Percentiles rank a stretch among this genome's conserved stretches.
Evolutionary conservation across 106 monocot genomes (phyloP).

Genomic region (Iris macrosiphon): DNA sequence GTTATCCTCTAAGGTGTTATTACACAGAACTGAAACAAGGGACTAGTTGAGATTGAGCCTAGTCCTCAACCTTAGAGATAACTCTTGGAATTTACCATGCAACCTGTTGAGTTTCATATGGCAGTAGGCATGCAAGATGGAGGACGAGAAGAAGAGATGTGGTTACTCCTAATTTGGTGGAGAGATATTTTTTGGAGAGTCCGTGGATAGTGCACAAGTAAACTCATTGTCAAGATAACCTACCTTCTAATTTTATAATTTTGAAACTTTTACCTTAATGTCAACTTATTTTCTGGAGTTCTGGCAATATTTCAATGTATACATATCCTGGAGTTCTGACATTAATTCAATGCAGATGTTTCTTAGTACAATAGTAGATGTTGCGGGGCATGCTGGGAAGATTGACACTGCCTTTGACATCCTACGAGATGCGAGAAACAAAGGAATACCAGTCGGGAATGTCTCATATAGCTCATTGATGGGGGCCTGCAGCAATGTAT

Average conservation of each 20-base stretch:
- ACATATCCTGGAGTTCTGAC: conserved; percentile 63
- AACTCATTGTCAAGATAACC: too few species aligned
- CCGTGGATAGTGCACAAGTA: too few species aligned
- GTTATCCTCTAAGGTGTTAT: too few species aligned
- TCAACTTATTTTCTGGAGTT: neutral
- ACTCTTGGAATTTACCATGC: too few species aligned
- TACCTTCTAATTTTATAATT: neutral
- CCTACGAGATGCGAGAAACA: conserved; percentile 53
- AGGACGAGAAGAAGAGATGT: too few species aligned
- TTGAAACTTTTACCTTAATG: neutral
- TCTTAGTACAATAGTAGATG: conserved; percentile 88
- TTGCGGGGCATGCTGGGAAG: conserved; percentile 83
- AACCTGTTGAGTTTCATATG: too few species aligned
- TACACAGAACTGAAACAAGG: too few species aligned
- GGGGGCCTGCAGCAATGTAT: conserved; percentile 97
- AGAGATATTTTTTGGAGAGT: too few species aligned
- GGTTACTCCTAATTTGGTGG: too few species aligned
- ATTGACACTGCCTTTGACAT: conserved; percentile 81
- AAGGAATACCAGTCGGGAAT: conserved; percentile 58
- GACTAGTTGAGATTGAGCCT: too few species aligned
- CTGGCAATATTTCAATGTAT: conserved; percentile 21
- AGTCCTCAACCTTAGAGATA: too few species aligned
- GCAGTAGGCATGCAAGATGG: too few species aligned
- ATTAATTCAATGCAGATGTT: conserved; percentile 62
- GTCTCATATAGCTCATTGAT: conserved; percentile 85